Conservation (phyloP, 345 rosid genomes). For the Ceriops decandra region DNA sequence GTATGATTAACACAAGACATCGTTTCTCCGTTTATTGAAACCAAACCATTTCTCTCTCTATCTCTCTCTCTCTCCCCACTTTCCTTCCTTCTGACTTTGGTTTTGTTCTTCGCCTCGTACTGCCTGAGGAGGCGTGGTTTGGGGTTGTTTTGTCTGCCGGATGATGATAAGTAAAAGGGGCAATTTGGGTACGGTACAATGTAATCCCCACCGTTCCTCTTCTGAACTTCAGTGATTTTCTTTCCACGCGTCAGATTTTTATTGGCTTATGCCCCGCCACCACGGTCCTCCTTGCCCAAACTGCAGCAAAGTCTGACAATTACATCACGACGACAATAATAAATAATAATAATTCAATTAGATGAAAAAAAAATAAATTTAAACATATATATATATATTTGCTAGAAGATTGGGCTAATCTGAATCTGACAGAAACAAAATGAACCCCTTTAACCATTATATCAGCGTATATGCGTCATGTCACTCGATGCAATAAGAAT, state of each 20-base stretch:
- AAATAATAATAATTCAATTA: no score
- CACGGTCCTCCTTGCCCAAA: not conserved
- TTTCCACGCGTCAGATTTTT: constrained; percentile 11
- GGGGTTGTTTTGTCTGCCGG: not conserved
- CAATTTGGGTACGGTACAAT: not conserved
- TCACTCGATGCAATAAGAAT: not conserved
- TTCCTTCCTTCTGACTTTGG: not conserved
- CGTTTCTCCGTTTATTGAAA: not conserved
- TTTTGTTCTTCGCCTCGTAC: not conserved
- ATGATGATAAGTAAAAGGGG: constrained; percentile 1
- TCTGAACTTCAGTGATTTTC: not conserved
- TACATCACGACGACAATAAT: no score
- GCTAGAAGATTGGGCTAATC: no score
- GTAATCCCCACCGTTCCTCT: not conserved
- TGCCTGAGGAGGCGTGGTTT: not conserved
- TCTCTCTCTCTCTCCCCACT: no score
- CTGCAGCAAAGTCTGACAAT: no score
- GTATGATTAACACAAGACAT: constrained; percentile 37
- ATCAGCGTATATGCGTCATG: no score
- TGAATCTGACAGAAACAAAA: no score
- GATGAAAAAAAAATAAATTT: no score
- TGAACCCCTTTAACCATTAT: no score
- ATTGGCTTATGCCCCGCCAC: no score
- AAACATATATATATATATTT: no score
- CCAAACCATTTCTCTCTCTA: not conserved